Base-by-base conservation (phyloP, 306 rosid species). In the Medicago ruthenica region DNA sequence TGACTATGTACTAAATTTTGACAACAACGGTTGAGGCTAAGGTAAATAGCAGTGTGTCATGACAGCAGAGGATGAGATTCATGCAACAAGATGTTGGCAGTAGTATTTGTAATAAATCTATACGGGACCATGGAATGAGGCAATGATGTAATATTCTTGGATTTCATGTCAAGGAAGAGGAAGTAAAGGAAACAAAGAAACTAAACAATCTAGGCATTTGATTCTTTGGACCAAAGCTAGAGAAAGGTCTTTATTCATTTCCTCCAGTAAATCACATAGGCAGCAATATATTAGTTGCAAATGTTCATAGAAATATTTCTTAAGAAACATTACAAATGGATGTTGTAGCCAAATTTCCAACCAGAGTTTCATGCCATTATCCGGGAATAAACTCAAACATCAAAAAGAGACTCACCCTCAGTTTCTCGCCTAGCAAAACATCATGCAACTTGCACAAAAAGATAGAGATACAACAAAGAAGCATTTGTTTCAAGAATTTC, bases 151-250 rank as follows among this genome's bases (percentile, higher is more conserved):
- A 41, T 83, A 91, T 88, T 84, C 96, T 86, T 88, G 48, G 81
- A 87, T 83, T 88, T 81, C 82, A 65, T 53, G 77, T 7, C 77
- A 87, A 83, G 91, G 73, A 83, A 84, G 39, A 70, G 75, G 36
- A 12, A 40, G 5, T 8, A 21, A 61, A 61, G 73, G 40, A 50
- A 68, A 81, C 71, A 48, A 73, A 42, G 73, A 68, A 74, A 64
- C 71, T n/a, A 41, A 76, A 51, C 78, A 73, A 85, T 70, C 24
- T 58, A 70, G 47, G 83, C 51, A 81, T 24, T 24, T 20, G 21
- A 55, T 63, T 85, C 89, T 81, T 90, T 83, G 78, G 61, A 72
- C 75, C 69, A 20, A 77, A 73, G 58, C 16, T 31, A 31, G 83
- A 83, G 70, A 36, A 63, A 71, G 40, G 34, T 79, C 67, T 79